Evolutionary conservation across 768 basidiomycete genomes (phyloP).

Genomic region (Russula compacta): DNA sequence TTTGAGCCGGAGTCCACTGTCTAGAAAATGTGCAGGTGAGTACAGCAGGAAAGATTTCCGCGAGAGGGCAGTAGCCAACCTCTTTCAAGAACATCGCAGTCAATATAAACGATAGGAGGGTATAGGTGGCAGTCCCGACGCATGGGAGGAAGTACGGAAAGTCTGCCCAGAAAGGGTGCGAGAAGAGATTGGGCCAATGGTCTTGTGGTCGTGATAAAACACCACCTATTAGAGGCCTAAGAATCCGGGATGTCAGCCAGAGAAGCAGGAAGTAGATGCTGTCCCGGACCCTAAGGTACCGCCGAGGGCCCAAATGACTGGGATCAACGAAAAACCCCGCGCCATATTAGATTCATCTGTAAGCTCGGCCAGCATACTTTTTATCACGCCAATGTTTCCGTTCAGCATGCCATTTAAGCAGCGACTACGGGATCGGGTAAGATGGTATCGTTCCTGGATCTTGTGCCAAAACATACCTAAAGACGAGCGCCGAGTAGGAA

Average conservation of each 20-base stretch:
- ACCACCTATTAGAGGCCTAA: slow-evolving; percentile 21
- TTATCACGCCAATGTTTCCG: slow-evolving; percentile 46
- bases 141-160: slow-evolving; percentile 25
- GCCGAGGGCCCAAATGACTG: slow-evolving; percentile 21
- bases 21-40: background rate
- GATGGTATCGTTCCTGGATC: background rate
- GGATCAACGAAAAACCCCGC: slow-evolving; percentile 30
- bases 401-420: slow-evolving; percentile 11
- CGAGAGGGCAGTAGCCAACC: background rate
- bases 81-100: slow-evolving; percentile 10
- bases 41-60: background rate
- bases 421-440: background rate
- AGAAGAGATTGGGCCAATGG: slow-evolving; percentile 18
- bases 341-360: slow-evolving; percentile 53
- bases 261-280: background rate
- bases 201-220: slow-evolving; percentile 23
- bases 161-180: slow-evolving; percentile 20
- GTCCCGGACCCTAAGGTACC: slow-evolving; percentile 8
- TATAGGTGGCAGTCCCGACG: slow-evolving; percentile 1
- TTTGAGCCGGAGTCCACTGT: background rate
- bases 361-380: slow-evolving; percentile 59
- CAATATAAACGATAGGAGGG: slow-evolving; percentile 6
- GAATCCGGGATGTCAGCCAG: background rate
- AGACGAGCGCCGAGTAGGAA: slow-evolving; percentile 27
- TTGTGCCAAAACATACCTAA: slow-evolving; percentile 13